Percentiles rank a stretch among this genome's conserved stretches.
phyloP scores from a whole-genome alignment of 257 asterid species.

The Nicotiana sylvestris region DNA sequence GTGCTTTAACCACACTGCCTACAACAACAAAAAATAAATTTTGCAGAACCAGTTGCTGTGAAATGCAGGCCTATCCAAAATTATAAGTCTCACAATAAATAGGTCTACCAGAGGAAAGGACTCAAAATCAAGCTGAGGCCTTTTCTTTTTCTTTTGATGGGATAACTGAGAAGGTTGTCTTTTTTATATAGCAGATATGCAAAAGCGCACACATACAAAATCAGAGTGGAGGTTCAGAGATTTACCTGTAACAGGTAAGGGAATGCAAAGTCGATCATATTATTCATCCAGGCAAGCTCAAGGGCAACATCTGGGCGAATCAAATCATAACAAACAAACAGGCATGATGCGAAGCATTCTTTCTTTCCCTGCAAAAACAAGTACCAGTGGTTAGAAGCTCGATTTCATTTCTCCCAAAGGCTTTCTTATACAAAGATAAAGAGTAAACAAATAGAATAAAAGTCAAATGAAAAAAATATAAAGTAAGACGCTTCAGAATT shows the following conservation, averaged over 20 bases:
- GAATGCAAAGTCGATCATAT: slow-evolving; percentile 93
- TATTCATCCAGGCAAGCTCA: slow-evolving; percentile 97
- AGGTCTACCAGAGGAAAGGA: background rate
- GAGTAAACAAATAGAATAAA: too few species aligned
- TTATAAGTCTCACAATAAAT: background rate
- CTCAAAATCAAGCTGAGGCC: background rate
- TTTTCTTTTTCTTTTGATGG: background rate
- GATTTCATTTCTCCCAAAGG: background rate
- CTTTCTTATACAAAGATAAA: background rate
- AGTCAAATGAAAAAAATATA: background rate
- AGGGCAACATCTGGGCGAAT: slow-evolving; percentile 92
- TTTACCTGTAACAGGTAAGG: slow-evolving; percentile 92
- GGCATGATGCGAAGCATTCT: slow-evolving; percentile 98
- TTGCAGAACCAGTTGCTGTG: background rate
- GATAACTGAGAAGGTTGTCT: background rate
- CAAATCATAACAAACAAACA: slow-evolving; percentile 92
- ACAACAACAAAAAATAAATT: background rate
- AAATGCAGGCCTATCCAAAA: background rate
- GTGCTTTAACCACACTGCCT: background rate
- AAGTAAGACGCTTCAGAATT: background rate
- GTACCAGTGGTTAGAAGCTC: background rate
- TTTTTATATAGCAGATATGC: background rate
- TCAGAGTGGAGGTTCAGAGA: slow-evolving; percentile 16
- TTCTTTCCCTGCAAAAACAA: slow-evolving; percentile 81
- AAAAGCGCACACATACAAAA: background rate